Percentiles rank a stretch among this genome's conserved stretches.
Evolutionary conservation across 306 rosid genomes (phyloP).

Genomic region (Luffa aegyptiaca): DNA sequence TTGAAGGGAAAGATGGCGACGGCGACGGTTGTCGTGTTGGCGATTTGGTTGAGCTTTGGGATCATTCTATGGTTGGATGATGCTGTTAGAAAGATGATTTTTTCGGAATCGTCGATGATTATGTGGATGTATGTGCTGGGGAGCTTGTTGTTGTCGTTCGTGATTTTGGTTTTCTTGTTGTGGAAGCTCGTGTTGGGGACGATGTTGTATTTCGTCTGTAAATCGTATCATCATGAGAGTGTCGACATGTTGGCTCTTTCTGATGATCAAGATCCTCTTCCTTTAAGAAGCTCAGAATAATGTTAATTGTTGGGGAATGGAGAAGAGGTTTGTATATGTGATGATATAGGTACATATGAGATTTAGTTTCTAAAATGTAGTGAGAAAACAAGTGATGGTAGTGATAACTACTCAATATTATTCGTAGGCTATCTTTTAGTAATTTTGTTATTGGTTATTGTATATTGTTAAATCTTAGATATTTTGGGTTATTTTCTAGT

Average conservation of each 20-base stretch:
- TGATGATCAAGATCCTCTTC: constrained; percentile 30
- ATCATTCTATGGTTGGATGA: not conserved
- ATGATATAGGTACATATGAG: not conserved
- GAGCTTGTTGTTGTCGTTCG: constrained; percentile 16
- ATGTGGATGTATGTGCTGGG: constrained; percentile 16
- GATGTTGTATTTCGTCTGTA: constrained; percentile 67
- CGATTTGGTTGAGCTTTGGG: not conserved
- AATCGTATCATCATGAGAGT: constrained; percentile 64
- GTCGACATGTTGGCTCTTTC: constrained; percentile 58
- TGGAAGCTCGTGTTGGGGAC: constrained; percentile 49
- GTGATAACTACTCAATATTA: no score
- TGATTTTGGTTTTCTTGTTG: constrained; percentile 27
- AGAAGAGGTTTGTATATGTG: not conserved
- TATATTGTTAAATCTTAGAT: no score
- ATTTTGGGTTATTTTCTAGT: no score
- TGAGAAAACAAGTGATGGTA: not conserved
- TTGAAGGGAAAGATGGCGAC: constrained; percentile 46
- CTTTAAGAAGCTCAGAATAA: constrained; percentile 26
- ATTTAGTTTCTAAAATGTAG: not conserved
- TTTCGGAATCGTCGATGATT: constrained; percentile 16
- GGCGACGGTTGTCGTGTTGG: constrained; percentile 16
- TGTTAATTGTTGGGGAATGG: not conserved
- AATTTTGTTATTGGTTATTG: no score
- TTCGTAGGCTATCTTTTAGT: no score
- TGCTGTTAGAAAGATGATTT: not conserved